Conservation (phyloP, 257 asterid species). For the Petunia secreta region DNA sequence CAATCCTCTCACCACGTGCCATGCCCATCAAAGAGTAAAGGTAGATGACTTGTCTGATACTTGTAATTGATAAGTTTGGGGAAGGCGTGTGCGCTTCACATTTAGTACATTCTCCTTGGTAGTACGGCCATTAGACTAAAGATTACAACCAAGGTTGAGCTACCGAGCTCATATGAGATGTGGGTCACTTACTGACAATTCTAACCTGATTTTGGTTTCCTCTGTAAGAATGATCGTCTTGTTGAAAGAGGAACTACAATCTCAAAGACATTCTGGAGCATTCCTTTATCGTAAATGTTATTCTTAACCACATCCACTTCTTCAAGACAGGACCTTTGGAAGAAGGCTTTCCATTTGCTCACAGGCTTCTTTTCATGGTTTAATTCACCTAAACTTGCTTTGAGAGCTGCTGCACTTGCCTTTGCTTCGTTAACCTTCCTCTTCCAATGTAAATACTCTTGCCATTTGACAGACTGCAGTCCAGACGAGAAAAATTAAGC, state of each 20-base stretch:
- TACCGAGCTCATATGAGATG: conserved; percentile 19
- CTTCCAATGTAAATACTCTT: conserved; percentile 83
- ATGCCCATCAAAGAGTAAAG: conserved; percentile 11
- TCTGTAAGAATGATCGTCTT: conserved; percentile 55
- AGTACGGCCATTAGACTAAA: conserved; percentile 19
- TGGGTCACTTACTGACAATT: conserved; percentile 28
- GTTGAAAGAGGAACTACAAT: conserved; percentile 73
- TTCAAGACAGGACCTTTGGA: conserved; percentile 74
- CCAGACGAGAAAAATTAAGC: conserved; percentile 11
- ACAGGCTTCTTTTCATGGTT: conserved; percentile 54
- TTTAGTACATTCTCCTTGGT: conserved; percentile 16
- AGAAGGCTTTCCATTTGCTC: conserved; percentile 82
- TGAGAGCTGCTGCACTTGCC: conserved; percentile 85
- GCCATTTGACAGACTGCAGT: conserved; percentile 91
- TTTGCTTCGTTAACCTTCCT: conserved; percentile 81
- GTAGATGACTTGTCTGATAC: conserved; percentile 13
- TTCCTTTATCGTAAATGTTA: conserved; percentile 75
- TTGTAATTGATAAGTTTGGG: not conserved
- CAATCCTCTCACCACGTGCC: not conserved
- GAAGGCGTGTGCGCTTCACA: conserved; percentile 11
- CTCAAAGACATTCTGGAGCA: conserved; percentile 59
- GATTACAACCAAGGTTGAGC: conserved; percentile 29
- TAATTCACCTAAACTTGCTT: conserved; percentile 67
- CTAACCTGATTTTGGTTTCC: conserved; percentile 66
- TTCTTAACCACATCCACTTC: conserved; percentile 63